Evolutionary conservation across 768 basidiomycete species (phyloP), one percentile per base, ranked within the genome.

Genomic region (Lactarius hatsudake): DNA sequence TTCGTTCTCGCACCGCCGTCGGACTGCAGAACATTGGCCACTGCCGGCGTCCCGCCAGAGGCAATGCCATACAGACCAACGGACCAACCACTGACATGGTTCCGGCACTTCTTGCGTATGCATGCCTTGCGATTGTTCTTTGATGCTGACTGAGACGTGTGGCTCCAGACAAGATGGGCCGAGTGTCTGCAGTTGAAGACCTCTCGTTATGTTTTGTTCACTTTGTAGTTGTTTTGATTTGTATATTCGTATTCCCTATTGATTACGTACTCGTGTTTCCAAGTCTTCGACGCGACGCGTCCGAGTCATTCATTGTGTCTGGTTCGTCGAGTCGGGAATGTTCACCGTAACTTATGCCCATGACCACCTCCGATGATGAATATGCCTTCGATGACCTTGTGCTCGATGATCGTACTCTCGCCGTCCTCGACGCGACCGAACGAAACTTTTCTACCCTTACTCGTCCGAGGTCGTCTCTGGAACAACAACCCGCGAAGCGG

Each of bases 371-470:
- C 51, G 71, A 71, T 23, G 71, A 71, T 20, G 64, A 69, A 61
- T 71, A 67, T 66, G 69, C 53, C 17, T 66, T 62, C 12, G 71
- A 71, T 51, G 71, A 71, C 56, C 59, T 71, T 66, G 61, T 71
- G 15, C 63, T 71, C 48, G 71, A 71, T 58, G 65, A 67, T 34
- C 51, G 61, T 34, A 48, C 65, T 32, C 62, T 71, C 26, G 69
- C 71, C 20, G 63, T 54, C 38, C 69, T 71, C 42, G 71, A 71
- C 30, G 69, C 63, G 59, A 65, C 70, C n/a, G 71, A 71, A 63
- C 61, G 65, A 26, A 51, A 20, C 20, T 66, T 71, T 43, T 26
- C 28, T 34, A 43, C 59, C 12, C 51, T 53, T 3, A 28, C 67
- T n/a, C 63, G 43, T 53, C 45, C 68, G 20, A 58, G n/a, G 15